Conservation (phyloP, 2,329 filamentous ascomycete species). For the Zymoseptoria tritici region DNA sequence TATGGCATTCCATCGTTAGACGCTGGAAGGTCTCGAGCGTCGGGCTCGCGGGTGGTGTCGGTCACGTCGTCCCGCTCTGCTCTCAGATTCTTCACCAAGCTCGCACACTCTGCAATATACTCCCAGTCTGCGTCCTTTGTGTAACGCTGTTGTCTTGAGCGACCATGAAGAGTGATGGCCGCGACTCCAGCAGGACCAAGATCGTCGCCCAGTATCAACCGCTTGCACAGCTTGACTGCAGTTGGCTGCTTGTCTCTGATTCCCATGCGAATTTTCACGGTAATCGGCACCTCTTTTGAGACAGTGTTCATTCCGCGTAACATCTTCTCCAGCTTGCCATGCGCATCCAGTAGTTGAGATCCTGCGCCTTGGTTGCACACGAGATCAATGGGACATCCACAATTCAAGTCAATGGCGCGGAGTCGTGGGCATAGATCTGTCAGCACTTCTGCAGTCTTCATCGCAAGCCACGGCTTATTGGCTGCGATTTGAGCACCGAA, state of each 20-base stretch:
- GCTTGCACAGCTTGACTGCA: conserved; percentile 72
- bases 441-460: conserved; percentile 80
- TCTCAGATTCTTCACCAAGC: conserved; percentile 74
- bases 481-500: conserved; percentile 92
- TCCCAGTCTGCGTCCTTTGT: conserved; percentile 87
- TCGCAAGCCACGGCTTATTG: conserved; percentile 82
- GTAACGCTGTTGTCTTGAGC: conserved; percentile 90
- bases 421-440: conserved; percentile 71
- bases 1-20: conserved; percentile 48
- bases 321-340: conserved; percentile 86
- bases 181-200: conserved; percentile 77
- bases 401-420: conserved; percentile 90
- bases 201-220: conserved; percentile 74
- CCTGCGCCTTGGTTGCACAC: conserved; percentile 83
- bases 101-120: conserved; percentile 86
- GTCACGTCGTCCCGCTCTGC: conserved; percentile 55
- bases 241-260: conserved; percentile 72
- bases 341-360: conserved; percentile 83
- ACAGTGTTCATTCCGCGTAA: conserved; percentile 93
- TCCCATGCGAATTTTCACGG: conserved; percentile 89
- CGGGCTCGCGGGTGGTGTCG: conserved; percentile 73
- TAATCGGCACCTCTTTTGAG: conserved; percentile 83
- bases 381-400: conserved; percentile 92
- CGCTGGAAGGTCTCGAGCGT: conserved; percentile 64
- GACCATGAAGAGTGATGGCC: conserved; percentile 90